Evolutionary conservation across 345 rosid genomes (phyloP).

Genomic region (Salix viminalis): DNA sequence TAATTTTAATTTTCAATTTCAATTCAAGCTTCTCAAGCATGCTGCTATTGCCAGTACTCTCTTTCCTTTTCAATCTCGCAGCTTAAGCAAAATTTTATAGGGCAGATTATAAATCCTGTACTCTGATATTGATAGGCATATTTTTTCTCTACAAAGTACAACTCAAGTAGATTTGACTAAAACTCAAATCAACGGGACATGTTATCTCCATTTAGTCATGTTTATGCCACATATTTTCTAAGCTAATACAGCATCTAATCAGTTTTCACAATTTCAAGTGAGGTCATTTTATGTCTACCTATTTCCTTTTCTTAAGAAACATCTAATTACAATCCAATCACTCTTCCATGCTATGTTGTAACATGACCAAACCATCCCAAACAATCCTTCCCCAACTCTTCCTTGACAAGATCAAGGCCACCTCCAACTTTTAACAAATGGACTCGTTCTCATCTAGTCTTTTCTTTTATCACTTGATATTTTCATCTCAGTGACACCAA

Average conservation of each 20-base stretch:
- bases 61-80: not conserved
- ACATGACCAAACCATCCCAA: not conserved
- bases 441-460: not conserved
- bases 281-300: not conserved
- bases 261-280: not conserved
- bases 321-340: not conserved
- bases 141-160: not conserved
- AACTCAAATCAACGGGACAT: not conserved
- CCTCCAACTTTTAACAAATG: not conserved
- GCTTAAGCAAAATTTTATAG: not conserved
- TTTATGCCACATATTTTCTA: not conserved
- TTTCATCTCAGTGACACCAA: not conserved
- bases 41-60: not conserved
- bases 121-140: not conserved
- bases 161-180: not conserved
- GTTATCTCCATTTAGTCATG: not conserved
- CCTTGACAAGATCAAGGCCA: not conserved
- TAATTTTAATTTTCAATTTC: not conserved
- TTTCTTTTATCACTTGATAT: not conserved
- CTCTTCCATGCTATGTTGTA: not conserved
- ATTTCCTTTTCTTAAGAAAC: not conserved
- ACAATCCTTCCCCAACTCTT: not conserved
- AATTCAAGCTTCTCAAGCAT: not conserved
- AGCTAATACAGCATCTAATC: not conserved
- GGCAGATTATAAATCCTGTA: not conserved